Base-by-base conservation (phyloP, 192 early-diverging fungal genomes). In the Rhizophagus clarus region DNA sequence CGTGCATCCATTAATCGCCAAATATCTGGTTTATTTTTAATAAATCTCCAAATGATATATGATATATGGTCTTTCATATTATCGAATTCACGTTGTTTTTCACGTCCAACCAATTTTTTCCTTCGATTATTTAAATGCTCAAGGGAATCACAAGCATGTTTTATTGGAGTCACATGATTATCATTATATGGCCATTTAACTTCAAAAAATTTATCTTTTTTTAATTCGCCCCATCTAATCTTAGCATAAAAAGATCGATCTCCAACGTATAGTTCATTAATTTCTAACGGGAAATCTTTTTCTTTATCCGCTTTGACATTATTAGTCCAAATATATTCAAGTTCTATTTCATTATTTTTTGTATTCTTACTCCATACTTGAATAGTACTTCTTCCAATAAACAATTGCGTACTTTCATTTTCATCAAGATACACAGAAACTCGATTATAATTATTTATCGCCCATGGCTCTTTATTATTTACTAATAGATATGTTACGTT, bases 141-240 rank as follows among this genome's bases (percentile, higher is more conserved):
- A 28, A 64, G 12, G 12, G 62, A 26, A 11, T 64, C 11, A 17
- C 62, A 64, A 17, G 62, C 62, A 64, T 64, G 62, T 64, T 3
- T 64, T 12, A 64, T 64, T 28, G 24, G 24, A 14, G 22, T 64
- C 10, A 26, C 24, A 0, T 64, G 62, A 29, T 64, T 24, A 64
- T 64, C 62, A 12, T n/a, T 64, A 64, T 64, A 64, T 64, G 24
- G 24, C 62, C 62, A 64, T 64, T 64, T 17, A n/a, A 64, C 11
- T 45, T 45, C 42, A 45, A 45, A 45, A 11, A 45, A 40, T 40
- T 40, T 7, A 40, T 40, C 8, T 0, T 45, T 2, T 11, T 45
- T 12, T 12, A 45, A 45, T 45, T 2, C 42, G 11, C 12, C 2
- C 42, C 42, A 45, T 45, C 42, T 45, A 45, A 45, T 11, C 11